Evolutionary conservation across 495 filamentous ascomycete species (phyloP).

Genomic region (Elaphomyces granulatus): DNA sequence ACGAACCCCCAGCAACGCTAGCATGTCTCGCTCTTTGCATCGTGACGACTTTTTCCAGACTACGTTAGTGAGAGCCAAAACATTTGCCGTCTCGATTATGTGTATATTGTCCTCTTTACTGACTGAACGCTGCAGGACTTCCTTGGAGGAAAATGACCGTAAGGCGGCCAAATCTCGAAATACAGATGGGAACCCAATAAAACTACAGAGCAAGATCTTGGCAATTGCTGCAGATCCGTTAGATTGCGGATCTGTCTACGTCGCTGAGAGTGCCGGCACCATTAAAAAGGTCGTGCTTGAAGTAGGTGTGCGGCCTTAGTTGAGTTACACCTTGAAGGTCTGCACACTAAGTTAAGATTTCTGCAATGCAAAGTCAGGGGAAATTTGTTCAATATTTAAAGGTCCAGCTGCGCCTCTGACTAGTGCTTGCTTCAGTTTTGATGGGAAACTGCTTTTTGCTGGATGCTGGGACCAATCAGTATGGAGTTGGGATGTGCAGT

Average conservation of each 20-base stretch:
- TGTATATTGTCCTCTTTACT: constrained; percentile 4
- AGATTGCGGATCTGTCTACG: constrained; percentile 45
- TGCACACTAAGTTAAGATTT: constrained; percentile 2
- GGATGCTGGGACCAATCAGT: constrained; percentile 89
- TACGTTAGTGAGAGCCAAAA: constrained; percentile 37
- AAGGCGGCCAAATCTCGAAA: constrained; percentile 71
- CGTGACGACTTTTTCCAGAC: constrained; percentile 82
- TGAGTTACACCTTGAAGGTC: background rate
- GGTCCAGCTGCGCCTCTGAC: constrained; percentile 71
- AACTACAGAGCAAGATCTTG: constrained; percentile 71
- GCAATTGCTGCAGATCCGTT: constrained; percentile 56
- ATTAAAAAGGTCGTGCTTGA: constrained; percentile 58
- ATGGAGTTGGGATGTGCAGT: constrained; percentile 62
- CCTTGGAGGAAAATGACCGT: constrained; percentile 55
- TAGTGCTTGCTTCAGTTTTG: constrained; percentile 53
- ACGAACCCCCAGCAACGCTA: too few species aligned
- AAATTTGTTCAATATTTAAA: constrained; percentile 41
- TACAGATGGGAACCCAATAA: constrained; percentile 66
- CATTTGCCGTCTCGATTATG: constrained; percentile 1
- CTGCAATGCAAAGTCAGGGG: constrained; percentile 27
- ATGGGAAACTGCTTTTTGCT: constrained; percentile 52
- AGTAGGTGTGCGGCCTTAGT: constrained; percentile 54
- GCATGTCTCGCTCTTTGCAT: constrained; percentile 54
- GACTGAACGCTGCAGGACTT: constrained; percentile 36
- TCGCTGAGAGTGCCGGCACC: constrained; percentile 71